Conservation (phyloP, 148 eudicot genomes). For the Camellia japonica region DNA sequence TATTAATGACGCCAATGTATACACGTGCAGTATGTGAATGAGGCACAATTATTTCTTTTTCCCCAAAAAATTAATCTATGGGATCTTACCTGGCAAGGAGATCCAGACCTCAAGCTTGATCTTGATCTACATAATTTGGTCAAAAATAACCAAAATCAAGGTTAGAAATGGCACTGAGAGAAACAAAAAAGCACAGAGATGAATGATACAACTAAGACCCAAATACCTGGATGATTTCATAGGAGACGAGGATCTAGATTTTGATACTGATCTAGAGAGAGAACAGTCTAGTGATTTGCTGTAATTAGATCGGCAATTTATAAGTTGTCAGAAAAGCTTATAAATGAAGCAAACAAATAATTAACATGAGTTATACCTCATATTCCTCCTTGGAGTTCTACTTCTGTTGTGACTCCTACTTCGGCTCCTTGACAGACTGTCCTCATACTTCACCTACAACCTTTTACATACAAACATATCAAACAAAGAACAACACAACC, state of each 20-base stretch:
- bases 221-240: constrained; percentile 63
- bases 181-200: not conserved
- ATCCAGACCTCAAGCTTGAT: constrained; percentile 24
- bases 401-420: constrained; percentile 40
- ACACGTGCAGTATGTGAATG: not conserved
- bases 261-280: constrained; percentile 64
- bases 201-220: not conserved
- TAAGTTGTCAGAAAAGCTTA: constrained; percentile 8
- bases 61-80: not conserved
- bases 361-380: constrained; percentile 41
- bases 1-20: no score
- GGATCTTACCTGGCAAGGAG: constrained; percentile 27
- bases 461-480: not conserved
- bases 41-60: not conserved
- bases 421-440: constrained; percentile 71
- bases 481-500: not conserved
- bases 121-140: constrained; percentile 22
- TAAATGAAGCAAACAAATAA: not conserved
- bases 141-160: not conserved
- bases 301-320: constrained; percentile 19
- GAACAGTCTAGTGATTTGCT: constrained; percentile 69
- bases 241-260: constrained; percentile 80
- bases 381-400: constrained; percentile 61
- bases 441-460: constrained; percentile 58
- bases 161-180: not conserved